Evolutionary conservation across 306 rosid species (phyloP).

Genomic region (Vigna trinervia): DNA sequence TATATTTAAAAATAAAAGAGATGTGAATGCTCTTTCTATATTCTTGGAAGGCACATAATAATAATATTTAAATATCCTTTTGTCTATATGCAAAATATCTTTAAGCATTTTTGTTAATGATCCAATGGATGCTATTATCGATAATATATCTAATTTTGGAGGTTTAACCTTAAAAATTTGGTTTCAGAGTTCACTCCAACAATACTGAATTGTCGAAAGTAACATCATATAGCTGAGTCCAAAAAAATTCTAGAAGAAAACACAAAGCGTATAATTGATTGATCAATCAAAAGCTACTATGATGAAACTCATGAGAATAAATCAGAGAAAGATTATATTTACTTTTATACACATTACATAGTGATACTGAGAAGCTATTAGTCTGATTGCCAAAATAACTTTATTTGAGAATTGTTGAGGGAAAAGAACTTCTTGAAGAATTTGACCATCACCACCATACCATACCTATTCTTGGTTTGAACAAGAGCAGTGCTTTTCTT

Average conservation of each 20-base stretch:
- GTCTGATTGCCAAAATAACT: slow-evolving; percentile 24
- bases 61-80: too few relatives aligned
- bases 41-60: too few relatives aligned
- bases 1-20: too few relatives aligned
- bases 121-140: background rate
- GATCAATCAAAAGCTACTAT: background rate
- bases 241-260: background rate
- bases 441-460: slow-evolving; percentile 54
- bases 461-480: slow-evolving; percentile 46
- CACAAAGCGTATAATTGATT: background rate
- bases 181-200: background rate
- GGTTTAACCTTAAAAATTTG: slow-evolving; percentile 13
- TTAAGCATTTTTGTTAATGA: background rate
- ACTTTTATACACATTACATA: slow-evolving; percentile 40
- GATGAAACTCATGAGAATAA: background rate
- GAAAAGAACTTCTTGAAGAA: slow-evolving; percentile 59
- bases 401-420: slow-evolving; percentile 35
- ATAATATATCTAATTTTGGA: slow-evolving; percentile 6
- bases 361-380: slow-evolving; percentile 1
- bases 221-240: background rate
- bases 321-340: slow-evolving; percentile 13
- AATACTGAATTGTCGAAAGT: background rate
- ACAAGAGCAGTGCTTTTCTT: slow-evolving; percentile 38
- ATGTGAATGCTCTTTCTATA: too few relatives aligned
- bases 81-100: too few relatives aligned